Evolutionary conservation across 1,139 yeast genomes (phyloP), one percentile per base, ranked within the genome.

Genomic region (Blastobotrys apis): DNA sequence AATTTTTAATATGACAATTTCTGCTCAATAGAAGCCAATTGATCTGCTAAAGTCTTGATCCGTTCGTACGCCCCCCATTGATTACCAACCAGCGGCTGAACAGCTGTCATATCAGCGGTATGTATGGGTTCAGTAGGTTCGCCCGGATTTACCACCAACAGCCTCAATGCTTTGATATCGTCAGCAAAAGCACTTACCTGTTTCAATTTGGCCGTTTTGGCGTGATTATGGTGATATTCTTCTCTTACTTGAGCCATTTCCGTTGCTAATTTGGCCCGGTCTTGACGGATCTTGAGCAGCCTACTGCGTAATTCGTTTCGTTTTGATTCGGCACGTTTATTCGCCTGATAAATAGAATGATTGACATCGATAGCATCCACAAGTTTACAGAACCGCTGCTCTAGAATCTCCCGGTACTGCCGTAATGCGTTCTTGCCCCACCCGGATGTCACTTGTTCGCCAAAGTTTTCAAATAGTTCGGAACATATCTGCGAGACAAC

Each of bases 331-430:
- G 57, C 52, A 22, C 51, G 47, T 16, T 51, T 47, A 27, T 53
- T 47, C 10, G 56, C 45, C 10, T 44, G 31, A 2, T 35, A 41
- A 23, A 56, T 44, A 3, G 56, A 44, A 21, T 41, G 41, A 39
- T 51, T 51, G 6, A 49, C 44, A 37, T 57, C 61, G 10, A 56
- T 50, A 5, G 52, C 34, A 25, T 52, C 59, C 2, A 48, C 50
- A 15, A 54, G 48, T 19, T 45, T 37, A 10, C 47, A 43, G 19
- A 56, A 47, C n/a, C 52, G 46, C 22, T 48, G 45, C 4, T 41
- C 43, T 22, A 57, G 51, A 13, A 44, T 22, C 10, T 47, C 47
- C n/a, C 43, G 48, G 31, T 49, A 56, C 19, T 47, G 47, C 2
- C 37, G 36, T 17, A 56, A 39, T 3, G 47, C 41, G 27, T 37